Percentiles rank a stretch among this genome's conserved stretches.
phyloP scores from a whole-genome alignment of 2,329 filamentous ascomycete species.

The Beauveria asiatica region DNA sequence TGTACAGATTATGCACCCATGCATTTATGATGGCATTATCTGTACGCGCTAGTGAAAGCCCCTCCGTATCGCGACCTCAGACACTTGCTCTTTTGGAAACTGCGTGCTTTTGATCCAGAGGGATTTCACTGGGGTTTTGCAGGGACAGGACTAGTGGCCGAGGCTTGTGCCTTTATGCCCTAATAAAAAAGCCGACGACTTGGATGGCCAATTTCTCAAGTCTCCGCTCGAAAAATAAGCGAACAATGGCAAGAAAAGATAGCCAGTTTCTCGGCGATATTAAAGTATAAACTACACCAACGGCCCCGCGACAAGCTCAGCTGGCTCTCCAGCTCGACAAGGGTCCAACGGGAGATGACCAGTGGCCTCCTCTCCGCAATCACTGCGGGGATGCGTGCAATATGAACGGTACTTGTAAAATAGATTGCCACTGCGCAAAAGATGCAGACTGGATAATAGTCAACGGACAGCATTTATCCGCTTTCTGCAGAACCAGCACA shows the following conservation, averaged over 20 bases:
- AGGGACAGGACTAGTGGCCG: too few relatives aligned
- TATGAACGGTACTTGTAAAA: neutral
- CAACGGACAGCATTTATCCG: neutral
- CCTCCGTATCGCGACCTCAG: slow-evolving; percentile 4
- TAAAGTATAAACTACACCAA: slow-evolving; percentile 1
- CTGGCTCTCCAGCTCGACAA: slow-evolving; percentile 9
- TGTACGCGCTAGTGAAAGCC: slow-evolving; percentile 1
- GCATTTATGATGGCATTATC: slow-evolving; percentile 4
- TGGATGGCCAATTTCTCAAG: neutral
- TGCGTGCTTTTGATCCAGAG: neutral
- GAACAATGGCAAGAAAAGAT: neutral
- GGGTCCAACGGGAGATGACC: slow-evolving; percentile 1
- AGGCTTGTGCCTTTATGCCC: neutral
- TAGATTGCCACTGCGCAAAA: neutral
- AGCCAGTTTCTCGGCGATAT: neutral
- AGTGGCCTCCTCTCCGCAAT: slow-evolving; percentile 7
- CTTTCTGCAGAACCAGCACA: neutral
- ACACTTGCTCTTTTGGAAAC: slow-evolving; percentile 1
- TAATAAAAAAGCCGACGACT: neutral
- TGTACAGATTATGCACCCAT: neutral
- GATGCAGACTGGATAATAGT: too few relatives aligned
- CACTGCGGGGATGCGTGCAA: slow-evolving; percentile 1
- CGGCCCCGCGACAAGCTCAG: neutral
- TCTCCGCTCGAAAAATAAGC: neutral
- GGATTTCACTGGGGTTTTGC: too few relatives aligned